Percentiles rank a stretch among this genome's conserved stretches.
These are phyloP conservation scores for Leucogyrophana mollusca DNA, from an alignment of 768 basidiomycete genomes.

Conservation along the genomic window DNA sequence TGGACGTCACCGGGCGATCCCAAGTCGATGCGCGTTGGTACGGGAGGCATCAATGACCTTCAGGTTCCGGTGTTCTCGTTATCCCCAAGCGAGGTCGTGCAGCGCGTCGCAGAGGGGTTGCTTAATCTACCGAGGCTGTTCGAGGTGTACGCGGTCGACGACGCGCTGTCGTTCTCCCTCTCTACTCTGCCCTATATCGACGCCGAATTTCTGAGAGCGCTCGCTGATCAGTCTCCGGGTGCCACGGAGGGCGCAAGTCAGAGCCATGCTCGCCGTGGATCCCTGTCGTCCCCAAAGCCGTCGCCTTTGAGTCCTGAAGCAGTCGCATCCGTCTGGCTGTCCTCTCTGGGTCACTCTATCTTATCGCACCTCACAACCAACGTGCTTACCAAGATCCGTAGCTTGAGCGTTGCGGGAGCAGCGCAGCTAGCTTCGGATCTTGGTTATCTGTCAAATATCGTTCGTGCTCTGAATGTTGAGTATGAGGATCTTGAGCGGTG, in stretches of 20 bases:
- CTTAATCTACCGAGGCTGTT: constrained; percentile 91
- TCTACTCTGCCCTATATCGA: constrained; percentile 77
- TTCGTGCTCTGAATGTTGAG: constrained; percentile 87
- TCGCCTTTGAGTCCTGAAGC: constrained; percentile 64
- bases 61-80: constrained; percentile 90
- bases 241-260: constrained; percentile 23
- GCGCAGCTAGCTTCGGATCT: constrained; percentile 86
- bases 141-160: constrained; percentile 92
- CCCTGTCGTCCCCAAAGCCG: constrained; percentile 35
- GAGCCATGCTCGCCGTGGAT: constrained; percentile 41
- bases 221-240: constrained; percentile 40
- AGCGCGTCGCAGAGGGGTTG: constrained; percentile 90
- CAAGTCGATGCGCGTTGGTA: constrained; percentile 36
- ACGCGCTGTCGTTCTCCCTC: constrained; percentile 85
- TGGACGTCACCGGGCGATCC: constrained; percentile 63
- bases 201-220: constrained; percentile 46
- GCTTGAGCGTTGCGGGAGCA: constrained; percentile 64
- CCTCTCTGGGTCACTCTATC: constrained; percentile 82
- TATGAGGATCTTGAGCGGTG: constrained; percentile 77
- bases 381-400: constrained; percentile 70
- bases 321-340: constrained; percentile 89
- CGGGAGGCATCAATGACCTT: constrained; percentile 51
- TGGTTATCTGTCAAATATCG: constrained; percentile 88
- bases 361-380: constrained; percentile 67
- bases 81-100: constrained; percentile 85